phyloP scores from a whole-genome alignment of 768 basidiomycete genomes.

The Pisolithus albus region DNA sequence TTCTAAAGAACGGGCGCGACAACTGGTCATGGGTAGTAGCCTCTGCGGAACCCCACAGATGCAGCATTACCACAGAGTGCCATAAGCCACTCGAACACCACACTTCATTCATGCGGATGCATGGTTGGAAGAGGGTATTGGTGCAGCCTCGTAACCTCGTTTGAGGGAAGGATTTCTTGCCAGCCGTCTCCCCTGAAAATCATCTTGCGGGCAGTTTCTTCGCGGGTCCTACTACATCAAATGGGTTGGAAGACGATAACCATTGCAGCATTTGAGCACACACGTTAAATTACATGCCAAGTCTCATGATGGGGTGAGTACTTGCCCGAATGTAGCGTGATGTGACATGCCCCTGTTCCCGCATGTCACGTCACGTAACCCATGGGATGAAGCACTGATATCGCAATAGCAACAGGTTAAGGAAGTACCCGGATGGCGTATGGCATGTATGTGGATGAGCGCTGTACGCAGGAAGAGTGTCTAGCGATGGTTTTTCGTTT shows the following conservation, averaged over 20 bases:
- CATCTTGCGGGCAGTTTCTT: background rate
- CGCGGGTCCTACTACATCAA: slow-evolving; percentile 4
- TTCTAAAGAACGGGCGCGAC: no score
- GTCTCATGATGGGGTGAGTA: slow-evolving; percentile 8
- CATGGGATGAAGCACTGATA: background rate
- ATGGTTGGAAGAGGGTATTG: background rate
- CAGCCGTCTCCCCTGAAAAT: background rate
- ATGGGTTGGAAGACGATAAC: background rate
- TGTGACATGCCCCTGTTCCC: slow-evolving; percentile 7
- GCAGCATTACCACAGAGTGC: slow-evolving; percentile 6
- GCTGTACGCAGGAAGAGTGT: background rate
- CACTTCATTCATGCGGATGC: background rate
- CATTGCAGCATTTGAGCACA: slow-evolving; percentile 4
- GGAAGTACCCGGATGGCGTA: background rate
- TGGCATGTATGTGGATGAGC: background rate
- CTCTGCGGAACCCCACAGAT: background rate
- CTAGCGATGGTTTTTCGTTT: no score
- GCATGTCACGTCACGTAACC: background rate
- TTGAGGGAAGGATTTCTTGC: background rate
- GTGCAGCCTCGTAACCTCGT: background rate
- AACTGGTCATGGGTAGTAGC: no score
- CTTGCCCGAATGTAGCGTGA: slow-evolving; percentile 7
- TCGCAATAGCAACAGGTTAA: background rate
- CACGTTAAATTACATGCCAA: slow-evolving; percentile 5
- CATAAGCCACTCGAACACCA: slow-evolving; percentile 5